Conservation (phyloP, 139 green algal genomes). For the Volvox africanus region DNA sequence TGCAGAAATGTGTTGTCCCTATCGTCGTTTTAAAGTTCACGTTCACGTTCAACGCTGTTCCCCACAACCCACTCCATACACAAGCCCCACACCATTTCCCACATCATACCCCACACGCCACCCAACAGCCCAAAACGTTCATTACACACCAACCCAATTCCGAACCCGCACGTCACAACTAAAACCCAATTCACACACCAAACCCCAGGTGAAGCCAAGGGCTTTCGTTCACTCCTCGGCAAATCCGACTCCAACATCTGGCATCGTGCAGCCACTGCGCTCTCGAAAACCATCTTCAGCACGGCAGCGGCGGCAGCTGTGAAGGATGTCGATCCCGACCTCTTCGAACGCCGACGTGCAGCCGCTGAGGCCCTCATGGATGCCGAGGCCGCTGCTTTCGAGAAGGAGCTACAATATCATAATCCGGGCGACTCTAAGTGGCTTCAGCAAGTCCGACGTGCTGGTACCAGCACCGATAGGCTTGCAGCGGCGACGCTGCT, state of each 20-base stretch:
- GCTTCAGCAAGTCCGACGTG: conserved; percentile 80
- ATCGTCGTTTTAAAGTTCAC: too few species aligned
- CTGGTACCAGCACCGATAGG: conserved; percentile 82
- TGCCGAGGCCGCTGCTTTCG: conserved; percentile 70
- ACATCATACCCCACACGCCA: too few species aligned
- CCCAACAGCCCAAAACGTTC: too few species aligned
- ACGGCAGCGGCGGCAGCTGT: not conserved
- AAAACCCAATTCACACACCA: too few species aligned
- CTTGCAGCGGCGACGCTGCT: conserved; percentile 92
- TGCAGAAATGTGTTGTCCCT: too few species aligned
- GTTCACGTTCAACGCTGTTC: too few species aligned
- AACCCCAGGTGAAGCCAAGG: conserved; percentile 52
- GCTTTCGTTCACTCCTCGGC: conserved; percentile 69
- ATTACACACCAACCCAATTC: too few species aligned
- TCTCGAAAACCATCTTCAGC: conserved; percentile 29
- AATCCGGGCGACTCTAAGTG: conserved; percentile 76
- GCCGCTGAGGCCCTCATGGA: conserved; percentile 66
- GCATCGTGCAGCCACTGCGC: conserved; percentile 68
- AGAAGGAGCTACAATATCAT: conserved; percentile 63
- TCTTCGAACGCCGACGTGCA: conserved; percentile 29
- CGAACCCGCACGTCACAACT: too few species aligned
- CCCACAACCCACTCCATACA: too few species aligned
- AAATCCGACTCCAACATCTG: conserved; percentile 74
- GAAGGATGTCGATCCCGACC: conserved; percentile 45
- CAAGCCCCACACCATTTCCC: too few species aligned